Evolutionary conservation across 2,329 filamentous ascomycete species (phyloP), one percentile per base, ranked within the genome.

Genomic region (Colletotrichum sidae): DNA sequence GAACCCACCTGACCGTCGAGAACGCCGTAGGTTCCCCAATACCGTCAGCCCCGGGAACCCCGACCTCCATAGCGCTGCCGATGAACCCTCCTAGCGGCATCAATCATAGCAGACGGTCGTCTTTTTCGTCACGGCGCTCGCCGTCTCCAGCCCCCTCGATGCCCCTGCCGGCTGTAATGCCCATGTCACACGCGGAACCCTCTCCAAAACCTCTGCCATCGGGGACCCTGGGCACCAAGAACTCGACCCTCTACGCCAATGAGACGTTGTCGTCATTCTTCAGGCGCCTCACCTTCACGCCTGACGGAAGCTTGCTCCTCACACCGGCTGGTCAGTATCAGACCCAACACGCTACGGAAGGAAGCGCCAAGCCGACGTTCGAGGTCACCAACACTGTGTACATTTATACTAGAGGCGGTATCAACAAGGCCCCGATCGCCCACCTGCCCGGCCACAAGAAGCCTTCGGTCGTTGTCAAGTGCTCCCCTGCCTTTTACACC

Each of bases 261-360:
- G 96, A 99, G 79, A 97, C 95, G 0, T 87, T 98, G 65, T 97
- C 95, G 0, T 98, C 96, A 0, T 99, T 99, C 80, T 99, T 99
- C 81, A 87, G 96, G 56, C 89, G 96, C 51, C 83, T 99, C 54
- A 94, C 95, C 0, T 99, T 99, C 75, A 94, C 96, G 1, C 95
- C 96, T 0, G 96, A 99, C 74, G 96, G 96, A 34, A 97, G 94
- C 75, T 83, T 99, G 54, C 85, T 99, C 5, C 90, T 99, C 69
- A 99, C 96, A 0, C 96, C 96, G 2, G 95, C 96, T 2, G 96
- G 96, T 8, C 96, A 98, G 75, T 98, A 96, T 79, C 96, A 97
- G 75, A 92, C 91, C 2, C 88, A 93, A 55, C 88, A 93, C 69
- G 87, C 88, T 52, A 69, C 75, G 2, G 81, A 90, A 25, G 86